Base-by-base conservation (phyloP, 768 basidiomycete species). In the Botryobasidium botryosum region DNA sequence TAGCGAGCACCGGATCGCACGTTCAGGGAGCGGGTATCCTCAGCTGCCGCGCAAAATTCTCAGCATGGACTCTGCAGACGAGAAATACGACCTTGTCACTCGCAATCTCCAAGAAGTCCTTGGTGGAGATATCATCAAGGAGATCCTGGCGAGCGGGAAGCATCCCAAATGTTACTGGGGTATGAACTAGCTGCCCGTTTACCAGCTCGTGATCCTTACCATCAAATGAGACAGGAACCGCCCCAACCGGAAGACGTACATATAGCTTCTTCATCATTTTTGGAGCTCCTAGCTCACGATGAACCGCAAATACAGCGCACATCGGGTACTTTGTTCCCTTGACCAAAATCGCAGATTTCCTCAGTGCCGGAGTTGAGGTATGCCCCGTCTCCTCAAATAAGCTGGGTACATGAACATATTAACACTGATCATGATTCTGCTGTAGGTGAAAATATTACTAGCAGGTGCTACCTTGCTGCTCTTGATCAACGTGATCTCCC, bases 321-420 rank as follows among this genome's bases (percentile, higher is more conserved):
- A 80, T 97, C 47, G 94, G 86, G 5, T 99, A 99, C 69, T 92
- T 94, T 59, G 92, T 92, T 0, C 77, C 94, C 2, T 64, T 97
- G 49, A 78, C 75, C 20, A 99, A 99, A 68, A 85, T 99, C 46
- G 87, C 90, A 6, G 92, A 97, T 64, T 97, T 99, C 62, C 63
- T 97, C 35, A 71, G 75, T 33, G 92, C 91, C 1, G 91, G 77
- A n/a, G 88, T 90, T 2, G 79, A 86, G 61, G 82, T 82, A 54
- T 38, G 64, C 54, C 45, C 45, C 52, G n/a, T n/a, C n/a, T n/a
- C n/a, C n/a, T n/a, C n/a, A n/a, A n/a, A n/a, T n/a, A n/a, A n/a
- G n/a, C n/a, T n/a, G n/a, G n/a, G n/a, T n/a, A n/a, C n/a, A n/a
- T n/a, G n/a, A n/a, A n/a, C n/a, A n/a, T n/a, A n/a, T n/a, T n/a